A percentile compares a stretch with the other conserved stretches of the same genome.
These are phyloP conservation scores for Scutellospora calospora DNA, from an alignment of 371 early-diverging fungal genomes.

Conservation along the genomic window DNA sequence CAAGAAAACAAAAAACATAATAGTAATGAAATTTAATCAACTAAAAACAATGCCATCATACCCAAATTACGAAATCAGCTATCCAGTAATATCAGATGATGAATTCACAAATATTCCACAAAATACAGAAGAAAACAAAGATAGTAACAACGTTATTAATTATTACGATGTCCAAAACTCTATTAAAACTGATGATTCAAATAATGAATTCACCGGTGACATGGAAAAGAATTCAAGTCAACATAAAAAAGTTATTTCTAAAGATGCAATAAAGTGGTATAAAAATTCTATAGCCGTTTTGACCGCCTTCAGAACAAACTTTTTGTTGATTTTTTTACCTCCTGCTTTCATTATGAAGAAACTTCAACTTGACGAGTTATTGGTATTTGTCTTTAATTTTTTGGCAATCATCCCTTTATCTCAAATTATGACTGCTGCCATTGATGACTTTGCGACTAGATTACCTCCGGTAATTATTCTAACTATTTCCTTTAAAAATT, in stretches of 20 bases:
- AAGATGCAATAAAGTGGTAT: constrained; percentile 31
- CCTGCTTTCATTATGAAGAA: constrained; percentile 22
- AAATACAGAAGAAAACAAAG: background rate
- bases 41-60: too few species aligned
- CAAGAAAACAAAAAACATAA: too few species aligned
- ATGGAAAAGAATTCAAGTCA: too few species aligned
- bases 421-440: constrained; percentile 33
- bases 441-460: constrained; percentile 37
- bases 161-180: too few species aligned
- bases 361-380: background rate
- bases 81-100: too few species aligned
- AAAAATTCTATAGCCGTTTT: constrained; percentile 16
- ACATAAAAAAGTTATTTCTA: constrained; percentile 12
- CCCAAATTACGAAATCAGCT: too few species aligned
- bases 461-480: constrained; percentile 19
- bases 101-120: too few species aligned
- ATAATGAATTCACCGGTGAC: too few species aligned
- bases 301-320: constrained; percentile 27
- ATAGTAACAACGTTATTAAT: background rate
- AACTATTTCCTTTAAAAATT: background rate
- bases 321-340: constrained; percentile 34
- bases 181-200: too few species aligned
- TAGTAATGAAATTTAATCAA: too few species aligned
- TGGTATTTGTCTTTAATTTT: constrained; percentile 40
- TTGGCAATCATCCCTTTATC: constrained; percentile 43